Conservation (phyloP, 495 filamentous ascomycete genomes). For the Penicillium argentinense region DNA sequence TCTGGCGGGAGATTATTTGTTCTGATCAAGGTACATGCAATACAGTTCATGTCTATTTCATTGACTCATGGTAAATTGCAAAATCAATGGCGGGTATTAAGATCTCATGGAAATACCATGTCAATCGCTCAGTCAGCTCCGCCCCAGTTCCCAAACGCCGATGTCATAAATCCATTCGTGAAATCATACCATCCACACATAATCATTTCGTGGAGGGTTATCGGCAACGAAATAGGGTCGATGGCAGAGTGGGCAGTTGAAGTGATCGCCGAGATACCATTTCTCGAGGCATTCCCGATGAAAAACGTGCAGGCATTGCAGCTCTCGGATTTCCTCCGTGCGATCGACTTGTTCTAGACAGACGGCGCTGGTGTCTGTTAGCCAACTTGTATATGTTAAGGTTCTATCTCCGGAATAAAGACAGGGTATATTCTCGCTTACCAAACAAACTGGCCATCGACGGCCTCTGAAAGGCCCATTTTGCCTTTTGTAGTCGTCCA, state of each 20-base stretch:
- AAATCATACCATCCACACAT: constrained; percentile 45
- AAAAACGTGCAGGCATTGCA: constrained; percentile 48
- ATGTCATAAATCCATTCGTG: not conserved
- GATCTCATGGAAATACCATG: no score
- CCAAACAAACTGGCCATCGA: constrained; percentile 46
- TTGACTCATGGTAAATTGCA: no score
- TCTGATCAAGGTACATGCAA: no score
- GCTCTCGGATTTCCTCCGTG: constrained; percentile 41
- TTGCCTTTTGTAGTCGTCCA: constrained; percentile 39
- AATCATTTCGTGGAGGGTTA: constrained; percentile 34
- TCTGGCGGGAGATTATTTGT: no score
- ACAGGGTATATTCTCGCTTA: constrained; percentile 17
- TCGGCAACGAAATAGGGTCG: constrained; percentile 38
- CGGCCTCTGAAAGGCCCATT: constrained; percentile 34
- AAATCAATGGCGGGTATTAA: no score
- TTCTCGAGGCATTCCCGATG: constrained; percentile 47
- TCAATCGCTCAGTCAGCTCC: not conserved
- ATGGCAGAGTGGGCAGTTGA: constrained; percentile 46
- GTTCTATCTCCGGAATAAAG: no score
- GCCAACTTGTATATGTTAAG: not conserved
- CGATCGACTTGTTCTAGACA: constrained; percentile 44
- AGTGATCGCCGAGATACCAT: constrained; percentile 47
- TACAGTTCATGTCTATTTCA: no score
- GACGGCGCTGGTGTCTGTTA: constrained; percentile 30
- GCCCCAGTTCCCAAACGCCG: not conserved